These are phyloP conservation scores for Anisodus tanguticus DNA, from an alignment of 257 asterid genomes.

Conservation along the genomic window DNA sequence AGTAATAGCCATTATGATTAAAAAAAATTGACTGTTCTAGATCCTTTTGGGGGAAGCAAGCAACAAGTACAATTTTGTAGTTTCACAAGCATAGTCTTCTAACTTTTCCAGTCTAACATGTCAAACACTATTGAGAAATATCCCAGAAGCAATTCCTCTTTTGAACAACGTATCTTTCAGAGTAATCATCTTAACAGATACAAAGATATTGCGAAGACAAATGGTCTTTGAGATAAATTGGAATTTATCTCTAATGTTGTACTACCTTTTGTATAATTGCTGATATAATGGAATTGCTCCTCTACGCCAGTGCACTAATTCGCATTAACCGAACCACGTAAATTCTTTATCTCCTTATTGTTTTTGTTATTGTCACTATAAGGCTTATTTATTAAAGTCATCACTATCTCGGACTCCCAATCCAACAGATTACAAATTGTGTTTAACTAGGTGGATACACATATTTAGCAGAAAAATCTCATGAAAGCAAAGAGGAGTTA, in stretches of 20 bases:
- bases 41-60: not conserved
- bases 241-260: not conserved
- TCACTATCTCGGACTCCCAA: not conserved
- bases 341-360: not conserved
- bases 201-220: not conserved
- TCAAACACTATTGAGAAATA: not conserved
- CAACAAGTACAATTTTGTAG: not conserved
- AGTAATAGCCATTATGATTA: not conserved
- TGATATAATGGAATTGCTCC: not conserved
- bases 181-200: not conserved
- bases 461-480: not conserved
- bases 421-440: not conserved
- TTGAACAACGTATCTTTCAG: not conserved
- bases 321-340: not conserved
- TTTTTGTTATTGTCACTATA: not conserved
- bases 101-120: not conserved
- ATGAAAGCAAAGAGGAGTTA: not conserved
- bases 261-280: not conserved
- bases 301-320: not conserved
- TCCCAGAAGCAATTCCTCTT: not conserved
- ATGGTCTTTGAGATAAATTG: not conserved
- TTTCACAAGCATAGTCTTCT: not conserved
- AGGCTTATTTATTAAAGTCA: not conserved
- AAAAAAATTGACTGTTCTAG: not conserved
- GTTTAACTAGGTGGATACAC: slow-evolving; percentile 10